Evolutionary conservation across 2,329 filamentous ascomycete species (phyloP), one percentile per base, ranked within the genome.

Genomic region (Aspergillus brasiliensis): DNA sequence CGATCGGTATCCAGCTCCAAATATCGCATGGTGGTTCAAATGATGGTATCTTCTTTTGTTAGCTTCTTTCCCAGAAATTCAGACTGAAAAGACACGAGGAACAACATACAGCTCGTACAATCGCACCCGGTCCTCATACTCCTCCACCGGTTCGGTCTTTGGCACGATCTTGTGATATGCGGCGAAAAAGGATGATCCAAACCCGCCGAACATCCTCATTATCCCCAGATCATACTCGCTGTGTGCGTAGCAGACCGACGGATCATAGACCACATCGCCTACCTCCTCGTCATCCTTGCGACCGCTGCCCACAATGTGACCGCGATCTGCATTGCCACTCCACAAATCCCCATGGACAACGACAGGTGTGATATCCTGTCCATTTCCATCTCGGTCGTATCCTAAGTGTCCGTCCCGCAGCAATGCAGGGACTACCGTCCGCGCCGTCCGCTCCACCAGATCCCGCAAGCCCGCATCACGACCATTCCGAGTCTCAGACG

Each of bases 161-260:
- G 90, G 89, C 49, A 93, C 87, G 23, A 92, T 71, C 40, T 80
- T 74, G 73, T 91, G 86, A 73, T 97, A 98, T 72, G 95, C 91
- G 31, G 83, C 83, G 82, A 90, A 87, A 69, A 97, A 96, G 1
- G 71, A 75, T 0, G 75, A 69, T 0, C 87, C 87, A 75, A 96
- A 97, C 0, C 94, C 94, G 0, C 93, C 93, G 82, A 97, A 98
- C 92, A 97, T 96, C 54, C 84, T 86, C 92, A 97, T 97, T 66
- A 96, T 97, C 0, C 94, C 94, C 55, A 96, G 79, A 67, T 97
- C 94, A 75, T 89, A 97, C 79, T 98, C 94, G 1, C 84, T 89
- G 73, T 97, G 93, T 1, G 89, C 91, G 71, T 96, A 97, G 64
- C 90, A 90, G 44, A 87, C 84, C 2, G 89, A 89, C 0, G 92